These are phyloP conservation scores for Annona cherimola DNA, from an alignment of 164 flowering plant species.

Conservation along the genomic window DNA sequence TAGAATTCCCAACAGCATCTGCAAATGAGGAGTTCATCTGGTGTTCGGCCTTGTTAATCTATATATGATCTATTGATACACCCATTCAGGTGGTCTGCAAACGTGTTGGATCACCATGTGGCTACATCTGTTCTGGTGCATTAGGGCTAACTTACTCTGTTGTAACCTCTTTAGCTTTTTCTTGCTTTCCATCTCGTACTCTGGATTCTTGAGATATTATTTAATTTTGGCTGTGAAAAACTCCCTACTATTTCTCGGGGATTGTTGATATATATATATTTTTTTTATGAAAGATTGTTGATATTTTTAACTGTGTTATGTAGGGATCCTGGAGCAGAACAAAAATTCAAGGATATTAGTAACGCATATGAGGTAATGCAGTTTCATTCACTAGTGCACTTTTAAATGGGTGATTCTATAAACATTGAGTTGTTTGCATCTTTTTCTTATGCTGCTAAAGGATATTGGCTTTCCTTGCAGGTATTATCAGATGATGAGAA, in stretches of 20 bases:
- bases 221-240: neutral
- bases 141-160: too few relatives aligned
- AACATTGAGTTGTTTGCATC: neutral
- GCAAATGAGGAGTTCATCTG: too few relatives aligned
- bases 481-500: slow-evolving; percentile 98
- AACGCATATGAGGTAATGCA: slow-evolving; percentile 86
- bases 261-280: too few relatives aligned
- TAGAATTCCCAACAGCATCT: too few relatives aligned
- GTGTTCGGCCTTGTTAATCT: neutral
- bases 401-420: slow-evolving; percentile 4
- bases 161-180: too few relatives aligned
- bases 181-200: too few relatives aligned
- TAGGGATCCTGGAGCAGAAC: slow-evolving; percentile 89
- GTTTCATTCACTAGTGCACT: neutral
- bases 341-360: too few relatives aligned
- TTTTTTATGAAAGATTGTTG: too few relatives aligned
- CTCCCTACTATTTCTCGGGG: neutral
- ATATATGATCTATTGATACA: neutral
- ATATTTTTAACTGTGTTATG: slow-evolving; percentile 11
- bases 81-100: neutral
- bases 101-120: neutral
- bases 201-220: too few relatives aligned
- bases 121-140: too few relatives aligned
- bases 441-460: neutral
- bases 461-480: slow-evolving; percentile 32